Evolutionary conservation across 768 basidiomycete species (phyloP), one percentile per base, ranked within the genome.

Genomic region (Kwoniella heveanensis): DNA sequence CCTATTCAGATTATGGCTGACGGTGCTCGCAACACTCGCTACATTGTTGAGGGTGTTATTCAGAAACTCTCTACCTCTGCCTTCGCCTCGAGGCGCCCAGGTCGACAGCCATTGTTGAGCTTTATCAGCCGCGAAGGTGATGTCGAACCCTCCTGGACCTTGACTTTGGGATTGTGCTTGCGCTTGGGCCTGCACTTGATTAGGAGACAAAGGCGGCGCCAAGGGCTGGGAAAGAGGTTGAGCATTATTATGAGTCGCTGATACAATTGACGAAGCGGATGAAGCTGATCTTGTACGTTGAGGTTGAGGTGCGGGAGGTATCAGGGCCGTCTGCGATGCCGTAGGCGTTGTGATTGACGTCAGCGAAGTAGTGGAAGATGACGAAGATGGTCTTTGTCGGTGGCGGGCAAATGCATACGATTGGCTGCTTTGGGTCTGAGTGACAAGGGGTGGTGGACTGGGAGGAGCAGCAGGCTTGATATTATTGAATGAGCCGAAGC

Each of bases 61-160:
- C 1, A 76, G 47, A 50, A 73, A 76, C 27, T 73, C 71, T 39
- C 71, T 49, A 22, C 66, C 64, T 52, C 74, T 44, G 25, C 72
- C 72, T 70, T 76, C 74, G 15, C 74, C 74, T 27, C 66, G 64
- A 12, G 74, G 74, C 24, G 74, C 72, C 74, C 74, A 76, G 30
- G 64, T 68, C 12, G 68, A 69, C 30, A 74, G 56, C 74, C 74
- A 76, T 55, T 70, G 67, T 36, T 66, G 65, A 8, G 72, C 72
- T 25, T 66, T 64, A 47, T 67, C 67, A 25, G 68, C 72, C 4
- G 72, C 72, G n/a, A 54, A 36, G 2, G 57, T 62, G 30, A 68
- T 68, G 29, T 70, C 63, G 24, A 65, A 63, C 22, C 49, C 54
- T 29, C 19, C 47, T 37, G 30, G 50, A 22, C 48, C 58, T 10